A percentile compares a stretch with the other conserved stretches of the same genome.
Conservation (phyloP, 441 rosid species). For the Syzygium syzygioides region DNA sequence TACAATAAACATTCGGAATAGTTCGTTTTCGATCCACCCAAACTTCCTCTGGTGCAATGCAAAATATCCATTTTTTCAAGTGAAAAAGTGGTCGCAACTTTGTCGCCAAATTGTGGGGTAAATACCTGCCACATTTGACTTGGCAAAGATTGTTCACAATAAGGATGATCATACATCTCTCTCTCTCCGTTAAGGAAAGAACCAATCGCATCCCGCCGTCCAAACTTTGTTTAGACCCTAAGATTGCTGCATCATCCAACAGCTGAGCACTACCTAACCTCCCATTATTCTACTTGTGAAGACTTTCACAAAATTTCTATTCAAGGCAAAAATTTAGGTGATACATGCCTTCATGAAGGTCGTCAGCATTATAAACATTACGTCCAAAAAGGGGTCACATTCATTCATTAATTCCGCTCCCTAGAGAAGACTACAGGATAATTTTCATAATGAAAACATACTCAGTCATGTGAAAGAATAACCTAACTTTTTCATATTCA, state of each 20-base stretch:
- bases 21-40: background rate
- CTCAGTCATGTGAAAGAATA: background rate
- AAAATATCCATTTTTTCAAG: background rate
- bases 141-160: background rate
- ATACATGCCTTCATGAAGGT: background rate
- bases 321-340: background rate
- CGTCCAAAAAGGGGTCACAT: background rate
- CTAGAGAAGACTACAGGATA: background rate
- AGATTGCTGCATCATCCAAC: background rate
- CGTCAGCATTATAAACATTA: background rate
- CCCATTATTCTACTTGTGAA: background rate
- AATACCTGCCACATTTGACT: background rate
- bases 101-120: background rate
- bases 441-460: background rate
- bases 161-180: background rate
- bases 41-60: background rate
- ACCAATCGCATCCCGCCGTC: background rate
- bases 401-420: background rate
- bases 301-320: background rate
- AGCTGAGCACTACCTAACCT: background rate
- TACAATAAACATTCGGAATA: background rate
- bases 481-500: background rate
- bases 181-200: background rate
- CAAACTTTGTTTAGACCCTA: background rate
- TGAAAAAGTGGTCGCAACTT: background rate